Conservation (phyloP, 345 rosid species). For the Euphorbia lathyris region DNA sequence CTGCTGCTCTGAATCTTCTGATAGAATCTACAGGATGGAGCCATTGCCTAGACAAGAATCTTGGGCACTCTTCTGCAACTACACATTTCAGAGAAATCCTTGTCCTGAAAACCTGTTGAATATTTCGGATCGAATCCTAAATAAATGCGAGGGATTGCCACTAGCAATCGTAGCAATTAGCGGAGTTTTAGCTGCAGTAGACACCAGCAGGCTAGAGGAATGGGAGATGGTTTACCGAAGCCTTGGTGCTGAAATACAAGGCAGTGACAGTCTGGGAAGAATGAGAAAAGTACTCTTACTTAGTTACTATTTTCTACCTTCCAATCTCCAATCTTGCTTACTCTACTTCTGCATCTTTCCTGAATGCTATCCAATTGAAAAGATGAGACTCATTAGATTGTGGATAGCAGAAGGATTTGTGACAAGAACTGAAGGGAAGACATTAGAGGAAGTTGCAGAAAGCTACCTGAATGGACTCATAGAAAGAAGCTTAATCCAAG, state of each 20-base stretch:
- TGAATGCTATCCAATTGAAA: neutral
- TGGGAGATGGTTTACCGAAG: constrained; percentile 8
- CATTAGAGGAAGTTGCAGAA: neutral
- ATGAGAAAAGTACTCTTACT: neutral
- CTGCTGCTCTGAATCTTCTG: neutral
- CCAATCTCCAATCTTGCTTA: neutral
- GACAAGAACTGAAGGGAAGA: constrained; percentile 1
- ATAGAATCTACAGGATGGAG: neutral
- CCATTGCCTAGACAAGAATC: constrained; percentile 8
- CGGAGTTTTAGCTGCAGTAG: neutral
- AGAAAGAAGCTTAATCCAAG: constrained; percentile 11
- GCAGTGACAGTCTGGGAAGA: neutral
- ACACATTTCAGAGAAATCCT: neutral
- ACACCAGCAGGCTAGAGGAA: neutral
- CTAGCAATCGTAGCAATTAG: constrained; percentile 10
- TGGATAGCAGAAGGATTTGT: neutral
- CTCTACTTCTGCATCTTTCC: constrained; percentile 6
- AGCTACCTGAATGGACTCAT: neutral
- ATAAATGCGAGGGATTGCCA: constrained; percentile 8
- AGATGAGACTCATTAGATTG: neutral
- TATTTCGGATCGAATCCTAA: neutral
- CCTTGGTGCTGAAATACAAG: neutral
- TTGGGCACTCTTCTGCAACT: constrained; percentile 4
- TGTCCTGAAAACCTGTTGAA: constrained; percentile 2
- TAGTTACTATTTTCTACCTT: neutral